These are phyloP conservation scores for Talaromyces sp. DNA, from an alignment of 2,329 filamentous ascomycete species.

Conservation along the genomic window DNA sequence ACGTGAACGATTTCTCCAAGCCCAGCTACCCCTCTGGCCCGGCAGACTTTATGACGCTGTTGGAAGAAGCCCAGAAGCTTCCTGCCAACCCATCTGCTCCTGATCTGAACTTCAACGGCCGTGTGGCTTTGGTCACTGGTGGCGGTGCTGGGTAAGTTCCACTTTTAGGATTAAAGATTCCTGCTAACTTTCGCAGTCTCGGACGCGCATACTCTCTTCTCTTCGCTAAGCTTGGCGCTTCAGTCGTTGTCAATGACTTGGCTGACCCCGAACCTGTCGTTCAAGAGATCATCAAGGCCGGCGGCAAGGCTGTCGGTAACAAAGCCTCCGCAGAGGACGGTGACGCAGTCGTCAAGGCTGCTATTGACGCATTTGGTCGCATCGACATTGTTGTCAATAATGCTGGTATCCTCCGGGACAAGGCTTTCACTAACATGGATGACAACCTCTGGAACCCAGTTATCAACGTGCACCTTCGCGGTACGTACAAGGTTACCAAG, in stretches of 20 bases:
- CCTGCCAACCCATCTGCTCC: constrained; percentile 68
- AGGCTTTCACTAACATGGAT: constrained; percentile 97
- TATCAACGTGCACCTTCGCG: constrained; percentile 84
- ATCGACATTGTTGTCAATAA: constrained; percentile 98
- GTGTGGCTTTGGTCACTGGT: constrained; percentile 82
- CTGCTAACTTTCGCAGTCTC: constrained; percentile 55
- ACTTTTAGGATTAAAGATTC: not conserved
- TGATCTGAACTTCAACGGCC: constrained; percentile 75
- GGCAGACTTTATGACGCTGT: constrained; percentile 81
- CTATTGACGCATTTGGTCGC: constrained; percentile 89
- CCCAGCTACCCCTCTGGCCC: constrained; percentile 79
- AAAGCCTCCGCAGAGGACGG: constrained; percentile 94
- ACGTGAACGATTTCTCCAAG: constrained; percentile 80
- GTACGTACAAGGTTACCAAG: constrained; percentile 96
- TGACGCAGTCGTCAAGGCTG: constrained; percentile 83
- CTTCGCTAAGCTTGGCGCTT: constrained; percentile 78
- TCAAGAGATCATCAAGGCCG: constrained; percentile 83
- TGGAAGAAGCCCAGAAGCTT: constrained; percentile 79
- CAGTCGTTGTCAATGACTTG: constrained; percentile 94
- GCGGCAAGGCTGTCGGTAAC: constrained; percentile 86
- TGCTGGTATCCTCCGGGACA: constrained; percentile 94
- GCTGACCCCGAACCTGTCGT: constrained; percentile 87
- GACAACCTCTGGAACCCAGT: constrained; percentile 91
- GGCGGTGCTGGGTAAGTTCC: constrained; percentile 67
- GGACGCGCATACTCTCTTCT: constrained; percentile 86